Evolutionary conservation across 1,284 basidiomycete species (phyloP).

Genomic region (Wallemia mellicola): DNA sequence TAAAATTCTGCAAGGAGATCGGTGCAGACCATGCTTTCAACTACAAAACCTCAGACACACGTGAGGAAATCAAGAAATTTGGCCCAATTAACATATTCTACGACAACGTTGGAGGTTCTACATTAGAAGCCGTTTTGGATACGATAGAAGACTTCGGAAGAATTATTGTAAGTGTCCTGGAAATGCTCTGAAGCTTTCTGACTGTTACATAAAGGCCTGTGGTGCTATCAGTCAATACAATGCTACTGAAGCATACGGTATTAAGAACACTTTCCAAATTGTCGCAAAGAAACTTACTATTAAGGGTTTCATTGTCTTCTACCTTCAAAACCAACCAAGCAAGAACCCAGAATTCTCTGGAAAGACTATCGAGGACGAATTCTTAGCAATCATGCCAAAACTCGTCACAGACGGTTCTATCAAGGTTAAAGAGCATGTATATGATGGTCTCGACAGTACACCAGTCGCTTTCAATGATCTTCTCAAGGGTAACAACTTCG

Average conservation of each 20-base stretch:
- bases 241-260: background rate
- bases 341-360: conserved; percentile 3
- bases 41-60: conserved; percentile 1
- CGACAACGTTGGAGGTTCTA: conserved; percentile 3
- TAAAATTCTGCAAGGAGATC: conserved; percentile 2
- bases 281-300: background rate
- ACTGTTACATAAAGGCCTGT: background rate
- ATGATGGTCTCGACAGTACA: conserved; percentile 5
- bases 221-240: background rate
- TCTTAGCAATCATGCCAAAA: conserved; percentile 7
- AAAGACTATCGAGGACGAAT: conserved; percentile 4
- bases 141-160: no score
- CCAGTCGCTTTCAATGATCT: conserved; percentile 2
- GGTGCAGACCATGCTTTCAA: conserved; percentile 3
- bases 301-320: background rate
- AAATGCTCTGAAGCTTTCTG: no score
- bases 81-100: conserved; percentile 3
- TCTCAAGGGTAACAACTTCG: background rate
- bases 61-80: conserved; percentile 2
- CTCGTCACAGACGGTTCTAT: conserved; percentile 6
- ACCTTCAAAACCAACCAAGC: background rate
- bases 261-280: background rate
- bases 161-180: no score
- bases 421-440: conserved; percentile 8
- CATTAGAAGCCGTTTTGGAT: conserved; percentile 1